Evolutionary conservation across 345 rosid genomes (phyloP).

Genomic region (Eucalyptus erythrocorys): DNA sequence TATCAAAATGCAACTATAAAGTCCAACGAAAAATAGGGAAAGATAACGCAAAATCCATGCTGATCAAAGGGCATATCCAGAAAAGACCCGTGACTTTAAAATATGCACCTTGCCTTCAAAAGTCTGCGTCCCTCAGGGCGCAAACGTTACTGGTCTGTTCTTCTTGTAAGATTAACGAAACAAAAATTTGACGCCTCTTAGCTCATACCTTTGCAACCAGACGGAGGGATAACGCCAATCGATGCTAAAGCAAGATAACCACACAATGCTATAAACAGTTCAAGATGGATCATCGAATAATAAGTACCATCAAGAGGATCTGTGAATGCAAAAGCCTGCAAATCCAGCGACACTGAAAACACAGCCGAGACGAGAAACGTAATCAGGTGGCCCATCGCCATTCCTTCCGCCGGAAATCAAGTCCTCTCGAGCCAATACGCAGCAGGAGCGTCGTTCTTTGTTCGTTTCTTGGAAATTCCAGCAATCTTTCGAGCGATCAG

Average conservation of each 20-base stretch:
- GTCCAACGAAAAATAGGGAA: neutral
- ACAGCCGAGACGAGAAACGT: conserved; percentile 1
- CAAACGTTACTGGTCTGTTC: neutral
- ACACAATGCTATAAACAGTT: neutral
- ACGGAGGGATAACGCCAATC: neutral
- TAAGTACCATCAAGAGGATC: conserved; percentile 66
- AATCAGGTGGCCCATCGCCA: conserved; percentile 2
- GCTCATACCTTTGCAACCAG: neutral
- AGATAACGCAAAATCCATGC: neutral
- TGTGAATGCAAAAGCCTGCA: conserved; percentile 28
- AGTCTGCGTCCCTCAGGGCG: neutral
- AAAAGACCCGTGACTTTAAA: neutral
- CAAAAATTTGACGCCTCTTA: neutral
- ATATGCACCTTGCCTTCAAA: neutral
- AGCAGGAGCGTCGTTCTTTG: neutral
- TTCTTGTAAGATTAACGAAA: neutral
- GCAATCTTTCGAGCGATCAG: neutral
- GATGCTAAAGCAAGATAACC: neutral
- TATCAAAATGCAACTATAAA: neutral
- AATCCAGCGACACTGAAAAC: conserved; percentile 19
- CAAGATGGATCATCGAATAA: neutral
- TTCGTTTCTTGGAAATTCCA: neutral
- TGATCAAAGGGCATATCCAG: neutral
- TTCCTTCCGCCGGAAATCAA: conserved; percentile 3
- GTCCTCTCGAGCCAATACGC: neutral